Evolutionary conservation across 2,329 filamentous ascomycete genomes (phyloP), one percentile per base, ranked within the genome.

Genomic region (Colletotrichum lupini): DNA sequence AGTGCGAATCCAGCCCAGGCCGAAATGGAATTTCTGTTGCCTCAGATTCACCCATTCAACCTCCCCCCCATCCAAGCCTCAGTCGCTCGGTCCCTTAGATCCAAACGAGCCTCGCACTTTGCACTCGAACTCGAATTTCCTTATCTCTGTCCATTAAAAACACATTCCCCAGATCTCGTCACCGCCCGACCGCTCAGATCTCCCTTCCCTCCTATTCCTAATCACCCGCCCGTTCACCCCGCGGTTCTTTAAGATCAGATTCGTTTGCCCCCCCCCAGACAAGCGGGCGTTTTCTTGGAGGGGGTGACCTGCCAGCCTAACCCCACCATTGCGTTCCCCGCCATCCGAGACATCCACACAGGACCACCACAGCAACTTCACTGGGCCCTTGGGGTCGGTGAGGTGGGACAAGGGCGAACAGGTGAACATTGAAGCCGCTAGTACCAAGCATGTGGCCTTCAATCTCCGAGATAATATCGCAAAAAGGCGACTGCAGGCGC

Each of bases 111-210:
- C 32, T 35, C 32, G 11, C 32, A 35, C 32, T 35, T 35, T 12
- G 26, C 16, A 14, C 26, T 52, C 22, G 16, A 24, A 24, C 26
- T 9, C 11, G 26, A 11, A n/a, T 6, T 24, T 12, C 28, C 60
- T 52, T 62, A 62, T 63, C 28, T 32, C n/a, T 53, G 46, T 12
- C 46, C 42, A 52, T 53, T 30, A 19, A 9, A 16, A 35, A 53
- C 37, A 16, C 28, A 32, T 26, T n/a, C 26, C 30, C 12, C 42
- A 26, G 60, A 22, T 28, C 14, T 59, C 42, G 24, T 69, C 67
- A 73, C 60, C 70, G 70, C 56, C 67, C 32, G 60, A 37, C 60
- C 66, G 67, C 70, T 73, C 66, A 73, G 67, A 73, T 66, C 60
- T 62, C 58, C 26, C 12, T 35, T 37, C 26, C 24, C 8, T 19